Evolutionary conservation across 2,329 filamentous ascomycete species (phyloP).

Genomic region (Colletotrichum musicola): DNA sequence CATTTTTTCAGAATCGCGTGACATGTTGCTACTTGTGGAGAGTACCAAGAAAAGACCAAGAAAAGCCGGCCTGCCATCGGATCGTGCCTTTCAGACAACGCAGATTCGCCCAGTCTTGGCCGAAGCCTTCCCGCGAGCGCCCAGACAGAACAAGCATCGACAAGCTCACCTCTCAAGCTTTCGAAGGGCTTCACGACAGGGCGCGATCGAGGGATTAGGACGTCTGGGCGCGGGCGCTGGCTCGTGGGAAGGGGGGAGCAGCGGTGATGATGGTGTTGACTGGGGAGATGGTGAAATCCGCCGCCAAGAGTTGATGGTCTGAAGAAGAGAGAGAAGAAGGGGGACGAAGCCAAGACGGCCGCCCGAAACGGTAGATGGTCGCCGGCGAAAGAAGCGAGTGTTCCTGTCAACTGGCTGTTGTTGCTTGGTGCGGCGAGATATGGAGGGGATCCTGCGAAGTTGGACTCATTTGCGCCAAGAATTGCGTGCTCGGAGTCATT

Average conservation of each 20-base stretch:
- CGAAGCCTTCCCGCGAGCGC: slow-evolving; percentile 16
- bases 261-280: neutral
- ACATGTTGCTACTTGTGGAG: slow-evolving; percentile 24
- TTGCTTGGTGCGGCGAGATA: slow-evolving; percentile 27
- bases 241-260: neutral
- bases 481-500: slow-evolving; percentile 39
- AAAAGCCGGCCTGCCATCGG: neutral
- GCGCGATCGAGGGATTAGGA: neutral
- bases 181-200: too few species aligned
- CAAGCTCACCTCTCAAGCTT: slow-evolving; percentile 24
- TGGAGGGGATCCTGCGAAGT: slow-evolving; percentile 6
- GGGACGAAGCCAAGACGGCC: neutral
- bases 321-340: neutral
- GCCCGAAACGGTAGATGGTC: slow-evolving; percentile 5
- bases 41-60: slow-evolving; percentile 28
- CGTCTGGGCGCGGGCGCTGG: slow-evolving; percentile 11
- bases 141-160: slow-evolving; percentile 28
- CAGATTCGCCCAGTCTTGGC: neutral
- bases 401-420: neutral
- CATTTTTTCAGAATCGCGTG: slow-evolving; percentile 26
- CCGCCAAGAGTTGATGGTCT: neutral
- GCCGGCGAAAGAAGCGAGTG: neutral
- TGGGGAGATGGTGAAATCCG: neutral
- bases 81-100: neutral
- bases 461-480: slow-evolving; percentile 39